Evolutionary conservation across 176 grass and related monocot species (phyloP), one percentile per base, ranked within the genome.

Genomic region (Ampelocalamus luodianensis): DNA sequence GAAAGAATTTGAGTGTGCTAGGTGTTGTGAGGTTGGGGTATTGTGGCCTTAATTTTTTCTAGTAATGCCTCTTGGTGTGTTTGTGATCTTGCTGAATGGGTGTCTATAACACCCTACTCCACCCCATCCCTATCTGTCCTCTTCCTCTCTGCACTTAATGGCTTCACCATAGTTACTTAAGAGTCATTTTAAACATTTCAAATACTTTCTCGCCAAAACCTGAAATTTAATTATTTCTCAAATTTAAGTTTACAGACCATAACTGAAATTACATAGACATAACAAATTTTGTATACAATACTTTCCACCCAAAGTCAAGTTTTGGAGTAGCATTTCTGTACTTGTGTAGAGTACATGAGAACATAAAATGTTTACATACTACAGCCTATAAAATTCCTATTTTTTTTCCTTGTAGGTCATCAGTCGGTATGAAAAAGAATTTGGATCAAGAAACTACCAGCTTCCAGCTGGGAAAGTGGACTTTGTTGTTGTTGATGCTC

Each of bases 401-500:
- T 49, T 26, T 56, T 89, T 59, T 88, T 62, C 18, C 18, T 62
- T 77, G 56, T 73, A 98, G 96, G 91, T 98, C 58, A 78, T 94
- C 32, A 89, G 58, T 83, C 93, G 86, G 29, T 94, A 95, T 63
- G 90, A 98, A 85, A 93, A 95, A 50, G 83, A 98, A 88, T 98
- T 98, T 86, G 89, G 91, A 77, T 59, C 75, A 85, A 98, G 96
- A 79, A 98, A 98, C 65, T 98, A 90, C 79, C 84, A 92, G 17
- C 92, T 98, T 73, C 87, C 50, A 5, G 50, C 16, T 53, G 16
- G 50, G 50, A 54, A 34, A 3, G 32, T 98, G 64, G 83, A 93
- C 65, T 95, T 98, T 85, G 74, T 98, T 90, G 87, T 93, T 80
- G 90, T 98, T 80, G 96, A 98, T 89, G 93, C 93, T 79, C 96